Percentiles rank a stretch among this genome's conserved stretches.
phyloP scores from a whole-genome alignment of 192 early-diverging fungal genomes.

The Nowakowskiella sp. region DNA sequence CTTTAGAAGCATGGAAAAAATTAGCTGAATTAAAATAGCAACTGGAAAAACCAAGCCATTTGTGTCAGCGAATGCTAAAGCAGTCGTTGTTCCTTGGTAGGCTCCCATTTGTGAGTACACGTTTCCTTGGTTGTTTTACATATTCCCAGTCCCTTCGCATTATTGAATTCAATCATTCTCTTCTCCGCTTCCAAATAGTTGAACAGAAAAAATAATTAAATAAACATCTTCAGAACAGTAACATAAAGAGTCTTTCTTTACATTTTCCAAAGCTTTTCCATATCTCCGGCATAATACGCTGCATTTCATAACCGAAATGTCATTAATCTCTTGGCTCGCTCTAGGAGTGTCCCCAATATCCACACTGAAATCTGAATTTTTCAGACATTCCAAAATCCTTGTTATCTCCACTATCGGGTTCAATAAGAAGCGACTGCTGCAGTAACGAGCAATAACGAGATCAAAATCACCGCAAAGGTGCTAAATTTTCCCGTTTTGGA shows the following conservation, averaged over 20 bases:
- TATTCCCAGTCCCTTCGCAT: conserved; percentile 22
- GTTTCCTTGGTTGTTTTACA: conserved; percentile 35
- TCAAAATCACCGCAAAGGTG: background rate
- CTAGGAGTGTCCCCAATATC: conserved; percentile 1
- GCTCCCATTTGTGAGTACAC: conserved; percentile 24
- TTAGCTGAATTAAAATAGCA: too few relatives aligned
- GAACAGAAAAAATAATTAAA: too few relatives aligned
- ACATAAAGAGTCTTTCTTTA: too few relatives aligned
- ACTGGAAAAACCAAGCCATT: conserved; percentile 17
- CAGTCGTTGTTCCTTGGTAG: conserved; percentile 1
- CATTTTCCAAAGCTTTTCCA: conserved; percentile 25
- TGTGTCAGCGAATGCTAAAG: conserved; percentile 16
- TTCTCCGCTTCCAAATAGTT: conserved; percentile 25
- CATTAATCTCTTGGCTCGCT: conserved; percentile 8
- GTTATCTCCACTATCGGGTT: background rate
- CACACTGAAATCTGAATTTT: background rate
- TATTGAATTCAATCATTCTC: conserved; percentile 20
- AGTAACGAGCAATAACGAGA: background rate
- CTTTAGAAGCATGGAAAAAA: too few relatives aligned
- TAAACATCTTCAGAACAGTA: too few relatives aligned
- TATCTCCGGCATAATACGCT: conserved; percentile 26
- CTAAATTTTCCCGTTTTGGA: background rate
- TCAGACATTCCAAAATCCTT: background rate
- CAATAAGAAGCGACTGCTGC: background rate
- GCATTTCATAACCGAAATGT: conserved; percentile 28